Conservation (phyloP, 495 filamentous ascomycete genomes). For the Penicillium fimorum region DNA sequence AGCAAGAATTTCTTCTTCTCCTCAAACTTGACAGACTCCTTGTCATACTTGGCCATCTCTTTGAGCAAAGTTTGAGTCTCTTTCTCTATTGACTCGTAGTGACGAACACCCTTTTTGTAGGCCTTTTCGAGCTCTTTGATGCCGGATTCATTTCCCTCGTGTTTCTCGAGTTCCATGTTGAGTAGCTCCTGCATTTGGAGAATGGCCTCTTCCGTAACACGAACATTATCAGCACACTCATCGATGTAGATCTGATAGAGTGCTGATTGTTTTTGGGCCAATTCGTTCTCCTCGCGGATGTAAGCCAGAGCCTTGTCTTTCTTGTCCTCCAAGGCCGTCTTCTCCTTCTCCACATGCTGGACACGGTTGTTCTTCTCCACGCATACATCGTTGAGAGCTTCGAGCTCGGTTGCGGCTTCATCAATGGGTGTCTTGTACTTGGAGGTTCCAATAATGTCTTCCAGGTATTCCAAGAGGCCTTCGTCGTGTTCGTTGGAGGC, state of each 20-base stretch:
- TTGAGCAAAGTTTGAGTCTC: conserved; percentile 75
- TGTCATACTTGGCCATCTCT: conserved; percentile 89
- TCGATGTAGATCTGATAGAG: conserved; percentile 88
- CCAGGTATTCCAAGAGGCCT: conserved; percentile 91
- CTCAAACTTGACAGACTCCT: conserved; percentile 94
- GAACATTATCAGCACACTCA: conserved; percentile 83
- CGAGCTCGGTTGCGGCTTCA: conserved; percentile 83
- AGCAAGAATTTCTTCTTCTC: conserved; percentile 93
- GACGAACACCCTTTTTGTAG: conserved; percentile 76
- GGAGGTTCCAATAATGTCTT: conserved; percentile 97
- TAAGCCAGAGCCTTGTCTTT: conserved; percentile 90
- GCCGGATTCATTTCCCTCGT: conserved; percentile 83
- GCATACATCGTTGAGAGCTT: conserved; percentile 90
- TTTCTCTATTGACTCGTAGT: conserved; percentile 80
- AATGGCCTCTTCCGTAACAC: conserved; percentile 87
- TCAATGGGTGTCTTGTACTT: conserved; percentile 97
- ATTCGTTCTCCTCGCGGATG: conserved; percentile 89
- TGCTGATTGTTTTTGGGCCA: conserved; percentile 80
- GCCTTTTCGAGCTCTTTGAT: conserved; percentile 87
- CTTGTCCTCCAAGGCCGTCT: conserved; percentile 85
- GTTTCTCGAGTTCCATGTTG: conserved; percentile 85
- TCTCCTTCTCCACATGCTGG: conserved; percentile 98
- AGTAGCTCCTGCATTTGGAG: conserved; percentile 84
- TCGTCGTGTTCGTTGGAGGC: conserved; percentile 93
- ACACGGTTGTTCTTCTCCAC: conserved; percentile 91